Base-by-base conservation (phyloP, 768 basidiomycete species). In the Boletellus ananiceps region DNA sequence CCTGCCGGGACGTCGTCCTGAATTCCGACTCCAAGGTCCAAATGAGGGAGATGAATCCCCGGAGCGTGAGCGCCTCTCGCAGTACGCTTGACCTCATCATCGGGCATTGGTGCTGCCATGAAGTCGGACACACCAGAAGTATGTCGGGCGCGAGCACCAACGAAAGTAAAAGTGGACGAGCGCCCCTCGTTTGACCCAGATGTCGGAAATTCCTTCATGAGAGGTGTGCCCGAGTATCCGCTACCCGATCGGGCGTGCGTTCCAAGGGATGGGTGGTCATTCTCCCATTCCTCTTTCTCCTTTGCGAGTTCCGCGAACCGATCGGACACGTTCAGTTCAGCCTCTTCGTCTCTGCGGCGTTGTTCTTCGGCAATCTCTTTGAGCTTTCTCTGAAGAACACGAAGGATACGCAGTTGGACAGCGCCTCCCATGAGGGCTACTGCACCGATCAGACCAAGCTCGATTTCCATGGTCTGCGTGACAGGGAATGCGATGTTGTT, bases 401-500 rank as follows among this genome's bases (percentile, higher is more conserved):
- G 80, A 53, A 93, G 80, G 54, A 96, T 83, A 46, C 88, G 86
- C 59, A 93, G 78, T 69, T 97, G 95, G 40, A 96, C 86, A 2
- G 93, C 90, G 25, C 84, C 81, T 37, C 92, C 91, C 82, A 89
- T 88, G 47, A 95, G 71, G 21, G 88, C 75, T 35, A 94, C 74
- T 2, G 92, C 91, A 38, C 76, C 89, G 50, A 92, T 81, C 57
- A 96, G 79, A 25, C 93, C 94, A 27, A 97, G 77, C 63, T 96
- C 94, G 50, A 97, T 93, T 63, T 89, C 78, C 91, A 94, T 95
- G 8, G 84, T 84, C 63, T 93, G 92, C 5, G 87, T 79, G 45
- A 94, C 82, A 27, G 93, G 91, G 62, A 88, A 94, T 44, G 78
- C 70, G 50, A 88, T 88, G 51, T 78, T 74, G 58, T 82, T 77